These are phyloP conservation scores for Ajuga reptans DNA, from an alignment of 305 asterid species.

Conservation along the genomic window DNA sequence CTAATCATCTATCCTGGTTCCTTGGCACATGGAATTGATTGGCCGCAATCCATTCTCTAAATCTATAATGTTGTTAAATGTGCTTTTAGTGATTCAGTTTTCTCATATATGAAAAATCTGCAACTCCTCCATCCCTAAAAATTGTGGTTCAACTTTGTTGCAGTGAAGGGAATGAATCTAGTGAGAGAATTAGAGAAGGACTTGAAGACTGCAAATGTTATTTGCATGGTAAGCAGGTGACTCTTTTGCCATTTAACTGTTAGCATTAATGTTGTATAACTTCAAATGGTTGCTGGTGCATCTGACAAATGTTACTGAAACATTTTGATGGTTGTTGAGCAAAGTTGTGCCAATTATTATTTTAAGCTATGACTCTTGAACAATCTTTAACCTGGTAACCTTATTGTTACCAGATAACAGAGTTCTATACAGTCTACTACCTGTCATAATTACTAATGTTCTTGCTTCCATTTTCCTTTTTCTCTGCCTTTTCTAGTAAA, in stretches of 20 bases:
- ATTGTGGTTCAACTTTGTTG: constrained; percentile 26
- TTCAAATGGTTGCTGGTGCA: constrained; percentile 12
- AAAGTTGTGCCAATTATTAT: neutral
- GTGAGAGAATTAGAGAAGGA: constrained; percentile 95
- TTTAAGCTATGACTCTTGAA: neutral
- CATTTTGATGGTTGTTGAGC: constrained; percentile 8
- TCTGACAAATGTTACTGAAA: constrained; percentile 12
- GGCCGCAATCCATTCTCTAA: neutral
- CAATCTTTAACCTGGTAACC: neutral
- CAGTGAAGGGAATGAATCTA: constrained; percentile 97
- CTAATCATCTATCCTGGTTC: neutral
- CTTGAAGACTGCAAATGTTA: constrained; percentile 95
- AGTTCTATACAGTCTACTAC: neutral
- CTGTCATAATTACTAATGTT: neutral
- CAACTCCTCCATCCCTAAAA: constrained; percentile 7
- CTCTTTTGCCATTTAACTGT: constrained; percentile 29
- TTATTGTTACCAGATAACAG: constrained; percentile 10
- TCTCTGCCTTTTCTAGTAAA: neutral
- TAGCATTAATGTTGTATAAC: constrained; percentile 14
- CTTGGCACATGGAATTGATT: neutral
- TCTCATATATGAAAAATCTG: constrained; percentile 15
- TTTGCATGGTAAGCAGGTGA: constrained; percentile 97
- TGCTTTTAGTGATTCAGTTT: constrained; percentile 1
- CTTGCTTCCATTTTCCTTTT: neutral
- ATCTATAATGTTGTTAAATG: neutral